Percentiles rank a stretch among this genome's conserved stretches.
These are phyloP conservation scores for Boletus huronensis DNA, from an alignment of 768 basidiomycete species.

Conservation along the genomic window DNA sequence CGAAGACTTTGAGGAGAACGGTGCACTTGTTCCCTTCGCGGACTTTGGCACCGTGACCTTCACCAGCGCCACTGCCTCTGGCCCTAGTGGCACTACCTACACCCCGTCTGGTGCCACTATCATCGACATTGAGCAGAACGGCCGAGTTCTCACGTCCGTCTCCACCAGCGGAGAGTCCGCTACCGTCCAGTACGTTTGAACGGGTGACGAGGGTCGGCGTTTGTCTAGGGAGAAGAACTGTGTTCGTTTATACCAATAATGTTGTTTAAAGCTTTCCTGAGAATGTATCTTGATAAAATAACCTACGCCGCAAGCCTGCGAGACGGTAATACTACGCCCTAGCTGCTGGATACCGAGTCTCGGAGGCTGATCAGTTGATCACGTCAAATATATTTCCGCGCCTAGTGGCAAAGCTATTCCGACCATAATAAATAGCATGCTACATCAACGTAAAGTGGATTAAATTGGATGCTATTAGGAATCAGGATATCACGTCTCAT, in stretches of 20 bases:
- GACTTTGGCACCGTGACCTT: constrained; percentile 6
- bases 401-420: background rate
- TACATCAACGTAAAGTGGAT: background rate
- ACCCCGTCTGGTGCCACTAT: background rate
- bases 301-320: background rate
- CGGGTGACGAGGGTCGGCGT: background rate
- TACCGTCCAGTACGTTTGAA: background rate
- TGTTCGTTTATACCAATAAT: background rate
- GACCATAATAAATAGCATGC: background rate
- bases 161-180: background rate
- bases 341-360: background rate
- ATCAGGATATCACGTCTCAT: background rate
- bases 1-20: constrained; percentile 14
- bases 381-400: background rate
- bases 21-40: constrained; percentile 4
- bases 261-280: background rate
- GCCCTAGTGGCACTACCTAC: background rate
- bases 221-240: background rate
- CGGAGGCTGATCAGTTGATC: background rate
- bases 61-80: background rate
- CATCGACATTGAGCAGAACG: background rate
- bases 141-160: background rate
- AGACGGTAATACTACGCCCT: background rate
- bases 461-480: background rate
- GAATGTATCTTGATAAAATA: too few species aligned